These are phyloP conservation scores for Pogostemon cablin DNA, from an alignment of 257 asterid species.

Conservation along the genomic window DNA sequence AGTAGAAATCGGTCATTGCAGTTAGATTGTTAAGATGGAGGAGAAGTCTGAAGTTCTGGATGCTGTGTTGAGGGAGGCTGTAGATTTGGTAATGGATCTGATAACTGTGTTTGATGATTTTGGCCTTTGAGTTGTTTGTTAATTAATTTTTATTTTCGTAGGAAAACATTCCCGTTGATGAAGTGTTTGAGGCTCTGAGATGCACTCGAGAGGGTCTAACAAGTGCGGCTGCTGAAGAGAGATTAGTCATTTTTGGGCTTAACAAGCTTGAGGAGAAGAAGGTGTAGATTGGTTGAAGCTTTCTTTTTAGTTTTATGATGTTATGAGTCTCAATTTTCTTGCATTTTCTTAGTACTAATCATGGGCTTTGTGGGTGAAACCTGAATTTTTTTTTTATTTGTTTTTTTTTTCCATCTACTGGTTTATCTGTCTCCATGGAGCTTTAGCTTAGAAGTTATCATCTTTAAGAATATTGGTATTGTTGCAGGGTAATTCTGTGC, in stretches of 20 bases:
- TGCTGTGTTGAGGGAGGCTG: constrained; percentile 94
- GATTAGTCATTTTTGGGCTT: constrained; percentile 90
- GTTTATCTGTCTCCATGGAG: neutral
- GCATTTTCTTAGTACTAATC: neutral
- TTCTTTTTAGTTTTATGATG: constrained; percentile 11
- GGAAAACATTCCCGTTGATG: constrained; percentile 97
- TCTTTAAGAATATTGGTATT: constrained; percentile 8
- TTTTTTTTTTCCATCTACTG: constrained; percentile 1
- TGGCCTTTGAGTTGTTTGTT: constrained; percentile 31
- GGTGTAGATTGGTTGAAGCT: constrained; percentile 43
- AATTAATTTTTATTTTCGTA: constrained; percentile 38
- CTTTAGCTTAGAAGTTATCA: constrained; percentile 21
- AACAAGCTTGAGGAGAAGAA: constrained; percentile 98
- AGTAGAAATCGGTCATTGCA: constrained; percentile 26
- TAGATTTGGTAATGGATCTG: constrained; percentile 99
- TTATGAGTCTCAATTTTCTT: constrained; percentile 27
- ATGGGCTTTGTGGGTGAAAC: constrained; percentile 21
- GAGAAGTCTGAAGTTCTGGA: constrained; percentile 93
- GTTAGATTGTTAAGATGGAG: constrained; percentile 55
- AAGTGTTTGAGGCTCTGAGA: constrained; percentile 93
- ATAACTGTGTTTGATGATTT: constrained; percentile 24
- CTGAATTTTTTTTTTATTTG: constrained; percentile 14
- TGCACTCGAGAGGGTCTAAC: constrained; percentile 92
- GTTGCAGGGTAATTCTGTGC: neutral
- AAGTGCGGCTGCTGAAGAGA: constrained; percentile 75